phyloP scores from a whole-genome alignment of 2,329 filamentous ascomycete species.

The Ceratocystiopsis sp. region DNA sequence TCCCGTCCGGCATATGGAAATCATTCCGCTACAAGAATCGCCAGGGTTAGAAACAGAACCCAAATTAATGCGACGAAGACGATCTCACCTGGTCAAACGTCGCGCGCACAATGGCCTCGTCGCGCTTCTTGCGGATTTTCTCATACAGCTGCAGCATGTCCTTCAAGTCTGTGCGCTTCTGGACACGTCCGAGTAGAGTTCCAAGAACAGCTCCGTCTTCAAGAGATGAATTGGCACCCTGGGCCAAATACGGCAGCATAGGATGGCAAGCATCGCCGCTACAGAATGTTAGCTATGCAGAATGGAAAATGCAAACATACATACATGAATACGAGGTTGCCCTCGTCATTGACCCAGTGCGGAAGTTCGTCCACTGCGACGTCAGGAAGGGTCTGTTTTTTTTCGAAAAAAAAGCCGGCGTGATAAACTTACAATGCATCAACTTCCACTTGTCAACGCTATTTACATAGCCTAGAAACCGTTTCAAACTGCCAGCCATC shows the following conservation, averaged over 20 bases:
- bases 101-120: neutral
- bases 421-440: neutral
- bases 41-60: no score
- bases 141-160: neutral
- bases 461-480: conserved; percentile 20
- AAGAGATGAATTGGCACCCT: conserved; percentile 25
- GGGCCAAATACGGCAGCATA: conserved; percentile 29
- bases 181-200: conserved; percentile 1
- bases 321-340: conserved; percentile 20
- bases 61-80: no score
- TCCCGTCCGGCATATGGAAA: neutral
- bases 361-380: conserved; percentile 16
- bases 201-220: conserved; percentile 22
- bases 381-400: neutral
- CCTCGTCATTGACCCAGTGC: conserved; percentile 21
- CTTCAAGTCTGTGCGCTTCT: neutral
- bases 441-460: neutral
- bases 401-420: neutral
- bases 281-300: no score
- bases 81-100: neutral
- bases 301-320: neutral
- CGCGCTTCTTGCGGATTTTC: neutral
- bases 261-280: conserved; percentile 26
- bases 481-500: conserved; percentile 10
- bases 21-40: neutral